Evolutionary conservation across 1,284 basidiomycete species (phyloP), one percentile per base, ranked within the genome.

Genomic region (Pisolithus thermaeus): DNA sequence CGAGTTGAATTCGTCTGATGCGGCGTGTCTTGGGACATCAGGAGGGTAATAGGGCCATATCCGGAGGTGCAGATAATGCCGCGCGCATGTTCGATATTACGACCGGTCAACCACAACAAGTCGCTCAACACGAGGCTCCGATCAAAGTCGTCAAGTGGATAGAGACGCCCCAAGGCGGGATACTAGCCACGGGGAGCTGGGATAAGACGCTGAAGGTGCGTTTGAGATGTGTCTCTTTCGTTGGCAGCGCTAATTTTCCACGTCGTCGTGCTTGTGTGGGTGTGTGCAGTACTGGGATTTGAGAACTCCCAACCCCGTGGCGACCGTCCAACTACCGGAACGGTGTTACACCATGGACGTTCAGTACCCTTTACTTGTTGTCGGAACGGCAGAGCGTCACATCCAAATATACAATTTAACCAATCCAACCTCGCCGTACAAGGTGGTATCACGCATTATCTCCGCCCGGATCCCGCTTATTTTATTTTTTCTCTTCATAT

Each of bases 341-440:
- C 80, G 93, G 54, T 92, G 91, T 63, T 98, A 97, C 66, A 83
- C 82, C 12, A 83, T 92, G 75, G 92, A 96, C 61, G 83, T 89
- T 14, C 80, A 81, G 52, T 90, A 87, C 63, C 90, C 90, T 1
- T 76, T 94, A n/a, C 81, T 96, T 73, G 93, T 97, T 28, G 90
- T 94, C 35, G 96, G 90, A n/a, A 96, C 92, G 7, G 96, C 95
- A 14, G 93, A 94, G 59, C 80, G 92, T 30, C 86, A 94, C 65
- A 84, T 98, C 52, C 84, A 92, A 64, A 87, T 97, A 50, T 90
- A 84, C 75, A 90, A 97, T 67, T 77, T 97, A 56, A 80, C 80
- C 50, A 92, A 88, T 66, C 92, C 93, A 0, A 84, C 79, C 22
- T 76, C 81, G 1, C 68, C 84, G 1, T 90, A 82, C 73, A 90